Evolutionary conservation across 2,329 filamentous ascomycete genomes (phyloP).

Genomic region (Fusarium mangiferae): DNA sequence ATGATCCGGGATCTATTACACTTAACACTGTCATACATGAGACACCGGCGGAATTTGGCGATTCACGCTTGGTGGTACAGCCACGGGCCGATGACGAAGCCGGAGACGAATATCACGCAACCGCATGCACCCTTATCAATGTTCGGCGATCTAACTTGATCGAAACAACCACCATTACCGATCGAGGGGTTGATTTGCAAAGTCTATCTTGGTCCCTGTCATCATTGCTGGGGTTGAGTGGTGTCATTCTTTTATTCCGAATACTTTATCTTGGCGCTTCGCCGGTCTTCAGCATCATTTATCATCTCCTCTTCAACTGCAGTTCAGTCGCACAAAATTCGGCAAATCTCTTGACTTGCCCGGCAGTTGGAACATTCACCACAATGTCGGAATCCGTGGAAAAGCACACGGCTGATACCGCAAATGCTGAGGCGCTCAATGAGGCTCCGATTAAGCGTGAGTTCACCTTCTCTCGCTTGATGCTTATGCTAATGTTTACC

Average conservation of each 20-base stretch:
- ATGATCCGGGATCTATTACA: background rate
- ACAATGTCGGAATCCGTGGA: slow-evolving; percentile 7
- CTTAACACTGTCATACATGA: background rate
- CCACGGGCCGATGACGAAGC: background rate
- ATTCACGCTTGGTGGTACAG: background rate
- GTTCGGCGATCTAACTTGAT: background rate
- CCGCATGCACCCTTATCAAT: background rate
- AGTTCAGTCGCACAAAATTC: background rate
- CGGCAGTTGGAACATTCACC: background rate
- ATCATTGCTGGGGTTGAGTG: slow-evolving; percentile 7
- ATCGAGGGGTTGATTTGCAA: background rate
- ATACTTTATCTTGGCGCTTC: background rate
- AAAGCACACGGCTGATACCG: background rate
- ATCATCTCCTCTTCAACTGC: background rate
- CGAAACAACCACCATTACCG: background rate
- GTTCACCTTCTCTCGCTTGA: background rate
- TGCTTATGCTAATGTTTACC: background rate
- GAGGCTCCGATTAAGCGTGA: background rate
- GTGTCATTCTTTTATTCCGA: background rate
- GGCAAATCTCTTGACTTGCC: background rate
- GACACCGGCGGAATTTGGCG: background rate
- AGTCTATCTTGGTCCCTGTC: background rate
- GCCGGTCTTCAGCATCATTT: background rate
- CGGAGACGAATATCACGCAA: slow-evolving; percentile 2
- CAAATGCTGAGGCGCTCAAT: background rate